These are phyloP conservation scores for Pleurozium schreberi DNA, from an alignment of 225 moss, liverwort and hornwort genomes.

Conservation along the genomic window DNA sequence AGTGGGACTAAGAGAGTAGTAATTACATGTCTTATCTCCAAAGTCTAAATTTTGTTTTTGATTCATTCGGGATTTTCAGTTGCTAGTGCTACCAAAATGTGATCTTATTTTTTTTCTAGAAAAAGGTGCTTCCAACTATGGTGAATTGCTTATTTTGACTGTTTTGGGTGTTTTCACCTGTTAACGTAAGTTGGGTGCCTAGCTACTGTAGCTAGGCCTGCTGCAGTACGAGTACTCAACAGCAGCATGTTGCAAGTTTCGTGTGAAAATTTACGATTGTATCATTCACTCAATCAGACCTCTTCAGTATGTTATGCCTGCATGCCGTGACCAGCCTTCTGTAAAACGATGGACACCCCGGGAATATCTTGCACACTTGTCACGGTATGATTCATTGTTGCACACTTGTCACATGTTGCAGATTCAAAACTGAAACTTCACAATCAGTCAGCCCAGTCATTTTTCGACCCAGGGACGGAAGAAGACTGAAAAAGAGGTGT, in stretches of 20 bases:
- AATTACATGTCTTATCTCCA: no score
- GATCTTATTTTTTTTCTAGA: no score
- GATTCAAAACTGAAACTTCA: background rate
- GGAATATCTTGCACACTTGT: background rate
- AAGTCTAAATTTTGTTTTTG: no score
- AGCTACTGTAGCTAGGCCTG: background rate
- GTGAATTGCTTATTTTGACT: background rate
- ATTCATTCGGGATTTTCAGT: background rate
- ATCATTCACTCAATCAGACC: background rate
- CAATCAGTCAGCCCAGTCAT: no score
- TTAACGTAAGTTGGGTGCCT: background rate
- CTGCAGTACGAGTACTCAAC: background rate
- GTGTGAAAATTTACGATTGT: background rate
- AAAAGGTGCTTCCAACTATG: background rate
- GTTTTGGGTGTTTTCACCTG: background rate
- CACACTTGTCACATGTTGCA: background rate
- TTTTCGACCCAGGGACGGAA: background rate
- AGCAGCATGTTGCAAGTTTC: background rate
- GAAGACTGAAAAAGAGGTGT: background rate
- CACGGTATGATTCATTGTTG: accelerated
- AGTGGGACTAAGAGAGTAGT: no score
- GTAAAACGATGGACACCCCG: background rate
- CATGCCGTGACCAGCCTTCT: background rate
- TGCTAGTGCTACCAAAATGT: no score
- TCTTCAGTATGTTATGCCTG: background rate